Evolutionary conservation across 2,329 filamentous ascomycete genomes (phyloP), one percentile per base, ranked within the genome.

Genomic region (Elsinoe ampelina): DNA sequence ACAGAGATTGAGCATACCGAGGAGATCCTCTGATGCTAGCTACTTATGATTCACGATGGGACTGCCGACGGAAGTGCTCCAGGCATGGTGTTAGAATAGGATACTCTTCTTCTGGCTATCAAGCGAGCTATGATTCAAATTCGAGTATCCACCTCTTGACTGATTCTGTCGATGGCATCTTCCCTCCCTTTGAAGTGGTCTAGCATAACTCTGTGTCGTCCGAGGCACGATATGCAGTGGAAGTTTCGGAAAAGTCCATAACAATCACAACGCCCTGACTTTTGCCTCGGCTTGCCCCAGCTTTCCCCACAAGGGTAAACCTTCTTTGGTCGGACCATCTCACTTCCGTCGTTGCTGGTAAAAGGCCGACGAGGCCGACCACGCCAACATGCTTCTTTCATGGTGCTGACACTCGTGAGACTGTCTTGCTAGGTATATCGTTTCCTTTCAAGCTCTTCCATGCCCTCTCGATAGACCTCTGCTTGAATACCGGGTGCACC

Each of bases 1-100:
- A 55, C 15, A 41, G 51, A 26, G 50, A 58, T 13, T 59, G 54
- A 58, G 3, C 2, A 34, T 35, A 15, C 5, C 26, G 11, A 45
- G 11, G 41, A 12, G 11, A 11, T 7, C 20, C 19, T 30, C 4
- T 30, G 7, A 5, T 30, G 26, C 8, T 8, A 45, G 12, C 41
- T 26, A n/a, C 2, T 26, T 7, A 45, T 45, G 41, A 45, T 45
- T 45, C 20, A 45, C 41, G 41, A 45, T 45, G 41, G 41, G 41
- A 45, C 30, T 45, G 41, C 41, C 41, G 20, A 45, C 11, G 41
- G 41, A 45, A 45, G 41, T 11, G 41, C 41, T 45, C 41, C 41
- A 45, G 41, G 41, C 41, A 45, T 13, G 41, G 41, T 22, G 41
- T 26, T 13, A 22, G 10, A 2, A 30, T 13, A 26, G 26, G 41